Evolutionary conservation across 805 yeast species (phyloP), one percentile per base, ranked within the genome.

Genomic region (Saturnispora sanitii): DNA sequence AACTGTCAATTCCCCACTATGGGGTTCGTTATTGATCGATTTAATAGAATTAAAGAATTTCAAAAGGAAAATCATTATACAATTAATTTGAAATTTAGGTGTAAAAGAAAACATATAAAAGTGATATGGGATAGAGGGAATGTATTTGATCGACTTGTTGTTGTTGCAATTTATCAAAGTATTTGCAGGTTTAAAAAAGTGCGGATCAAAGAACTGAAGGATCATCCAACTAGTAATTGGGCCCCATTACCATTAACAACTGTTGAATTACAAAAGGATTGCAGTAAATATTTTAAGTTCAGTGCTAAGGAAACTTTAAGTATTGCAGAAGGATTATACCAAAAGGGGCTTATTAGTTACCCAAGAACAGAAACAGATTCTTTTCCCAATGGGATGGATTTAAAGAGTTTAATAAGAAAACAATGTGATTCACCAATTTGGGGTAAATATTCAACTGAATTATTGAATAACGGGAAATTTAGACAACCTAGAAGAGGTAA

Each of bases 361-460:
- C 99, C 99, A 3, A 81, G 99, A 67, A 92, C 99, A 0, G 99
- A 92, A 55, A 92, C 99, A 0, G 96, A 92, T 57, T 71, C 63
- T 19, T 94, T 83, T 52, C 96, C 95, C 2, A 59, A 64, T 0
- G 67, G 70, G 1, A 85, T 88, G 82, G 85, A 92, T 53, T 65
- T 92, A 37, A 64, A 64, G 41, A 61, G 62, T 1, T 58, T 86
- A 2, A 68, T 92, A 2, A 63, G 61, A n/a, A 73, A 75, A 20
- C 96, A 87, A 49, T 54, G 60, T 0, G 62, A 60, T 12, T 72
- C 74, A 38, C 44, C 61, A 2, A 57, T 58, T 3, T 90, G 96
- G 95, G 94, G 95, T 0, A 44, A 47, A 0, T 87, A 82, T 54
- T 90, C 95, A 9, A 44, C 45, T 3, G 50, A 79, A 6, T 39